A percentile compares a stretch with the other conserved stretches of the same genome.
Conservation (phyloP, 768 basidiomycete genomes). For the Hygrocybe coccinea region DNA sequence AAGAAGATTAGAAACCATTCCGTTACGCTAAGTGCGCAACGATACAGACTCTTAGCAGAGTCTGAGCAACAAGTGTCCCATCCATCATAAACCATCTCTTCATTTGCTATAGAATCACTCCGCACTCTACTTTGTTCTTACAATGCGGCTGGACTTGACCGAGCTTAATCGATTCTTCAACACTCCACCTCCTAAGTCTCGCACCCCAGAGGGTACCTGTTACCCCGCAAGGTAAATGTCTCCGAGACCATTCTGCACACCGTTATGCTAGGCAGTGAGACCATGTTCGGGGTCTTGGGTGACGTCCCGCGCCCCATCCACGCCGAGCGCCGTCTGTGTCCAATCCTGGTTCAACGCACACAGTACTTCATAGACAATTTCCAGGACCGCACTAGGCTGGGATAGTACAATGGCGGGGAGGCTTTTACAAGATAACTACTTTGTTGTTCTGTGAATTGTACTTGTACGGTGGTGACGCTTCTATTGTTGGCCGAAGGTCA, state of each 20-base stretch:
- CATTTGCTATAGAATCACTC: too few species aligned
- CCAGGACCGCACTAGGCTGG: not conserved
- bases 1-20: too few species aligned
- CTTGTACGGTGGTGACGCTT: too few species aligned
- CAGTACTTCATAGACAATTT: not conserved
- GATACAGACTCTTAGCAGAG: too few species aligned
- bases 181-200: not conserved
- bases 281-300: not conserved
- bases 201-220: not conserved
- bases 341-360: not conserved
- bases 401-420: too few species aligned
- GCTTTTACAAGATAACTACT: too few species aligned
- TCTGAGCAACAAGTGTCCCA: too few species aligned
- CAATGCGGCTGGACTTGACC: not conserved
- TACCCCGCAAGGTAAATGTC: not conserved
- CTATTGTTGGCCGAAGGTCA: too few species aligned
- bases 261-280: not conserved
- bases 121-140: not conserved
- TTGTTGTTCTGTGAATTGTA: too few species aligned
- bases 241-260: not conserved
- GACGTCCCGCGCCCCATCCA: not conserved
- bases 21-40: too few species aligned
- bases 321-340: not conserved
- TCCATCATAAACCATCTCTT: too few species aligned
- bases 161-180: not conserved